Percentiles rank a stretch among this genome's conserved stretches.
phyloP scores from a whole-genome alignment of 805 yeast genomes.

The Metschnikowia santaceciliae region DNA sequence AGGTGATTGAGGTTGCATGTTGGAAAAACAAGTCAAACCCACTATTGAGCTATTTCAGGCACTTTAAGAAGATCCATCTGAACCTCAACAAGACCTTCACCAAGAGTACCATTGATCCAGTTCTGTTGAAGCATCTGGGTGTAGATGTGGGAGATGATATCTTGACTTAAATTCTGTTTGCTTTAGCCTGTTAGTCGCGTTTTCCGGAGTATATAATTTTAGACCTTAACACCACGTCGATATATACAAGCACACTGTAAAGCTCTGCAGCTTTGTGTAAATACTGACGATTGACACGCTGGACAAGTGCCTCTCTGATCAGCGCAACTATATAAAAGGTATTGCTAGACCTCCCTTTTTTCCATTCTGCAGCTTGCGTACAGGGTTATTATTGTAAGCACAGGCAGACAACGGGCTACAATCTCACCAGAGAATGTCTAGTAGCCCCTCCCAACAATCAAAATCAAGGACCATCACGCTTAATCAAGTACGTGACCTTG shows the following conservation, averaged over 20 bases:
- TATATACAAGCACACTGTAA: neutral
- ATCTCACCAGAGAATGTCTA: slow-evolving; percentile 14
- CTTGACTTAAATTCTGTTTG: neutral
- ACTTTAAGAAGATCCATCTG: slow-evolving; percentile 26
- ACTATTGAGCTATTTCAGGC: slow-evolving; percentile 27
- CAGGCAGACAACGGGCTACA: slow-evolving; percentile 1
- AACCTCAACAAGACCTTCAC: slow-evolving; percentile 15
- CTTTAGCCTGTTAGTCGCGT: neutral
- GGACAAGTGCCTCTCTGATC: neutral
- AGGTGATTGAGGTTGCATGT: slow-evolving; percentile 25
- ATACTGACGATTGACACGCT: neutral
- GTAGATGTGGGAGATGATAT: neutral
- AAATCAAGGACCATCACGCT: slow-evolving; percentile 16
- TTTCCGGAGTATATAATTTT: slow-evolving; percentile 1
- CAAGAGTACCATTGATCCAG: slow-evolving; percentile 14
- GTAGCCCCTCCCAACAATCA: slow-evolving; percentile 8
- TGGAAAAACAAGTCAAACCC: slow-evolving; percentile 28
- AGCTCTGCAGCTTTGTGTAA: slow-evolving; percentile 2
- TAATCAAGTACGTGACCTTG: slow-evolving; percentile 16
- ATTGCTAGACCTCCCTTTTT: neutral
- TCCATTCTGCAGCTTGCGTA: neutral
- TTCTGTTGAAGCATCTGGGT: slow-evolving; percentile 12
- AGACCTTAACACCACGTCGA: slow-evolving; percentile 3
- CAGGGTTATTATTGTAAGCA: neutral
- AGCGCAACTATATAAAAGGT: neutral